Conservation (phyloP, 129 eudicot species). For the Artemisia argyi region DNA sequence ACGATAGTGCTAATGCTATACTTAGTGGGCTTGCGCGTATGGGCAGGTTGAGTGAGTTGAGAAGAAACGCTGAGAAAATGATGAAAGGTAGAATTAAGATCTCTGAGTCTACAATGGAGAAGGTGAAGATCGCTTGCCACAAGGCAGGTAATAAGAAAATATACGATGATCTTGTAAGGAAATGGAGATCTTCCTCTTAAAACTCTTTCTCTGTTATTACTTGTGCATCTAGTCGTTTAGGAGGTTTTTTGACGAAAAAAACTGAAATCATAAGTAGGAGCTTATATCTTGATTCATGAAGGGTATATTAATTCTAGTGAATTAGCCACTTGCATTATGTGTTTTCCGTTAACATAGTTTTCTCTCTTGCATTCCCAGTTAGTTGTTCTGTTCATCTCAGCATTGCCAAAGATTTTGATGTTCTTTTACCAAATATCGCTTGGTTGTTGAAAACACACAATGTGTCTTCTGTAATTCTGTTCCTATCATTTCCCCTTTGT, state of each 20-base stretch:
- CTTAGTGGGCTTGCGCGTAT: constrained; percentile 65
- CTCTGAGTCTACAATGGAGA: constrained; percentile 70
- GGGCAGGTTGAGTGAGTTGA: constrained; percentile 66
- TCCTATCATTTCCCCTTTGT: neutral
- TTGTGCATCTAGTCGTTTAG: constrained; percentile 9
- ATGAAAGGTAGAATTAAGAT: constrained; percentile 51
- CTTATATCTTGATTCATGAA: constrained; percentile 18
- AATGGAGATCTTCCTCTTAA: constrained; percentile 60
- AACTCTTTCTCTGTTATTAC: constrained; percentile 6
- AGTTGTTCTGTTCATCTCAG: neutral
- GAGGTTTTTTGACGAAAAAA: constrained; percentile 3
- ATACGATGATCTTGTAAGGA: constrained; percentile 58
- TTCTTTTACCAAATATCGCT: neutral
- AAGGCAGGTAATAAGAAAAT: constrained; percentile 53
- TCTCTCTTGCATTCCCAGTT: neutral
- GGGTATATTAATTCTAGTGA: neutral
- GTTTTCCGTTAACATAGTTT: neutral
- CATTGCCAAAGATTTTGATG: neutral
- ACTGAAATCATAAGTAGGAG: neutral
- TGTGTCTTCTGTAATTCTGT: neutral
- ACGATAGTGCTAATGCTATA: constrained; percentile 74
- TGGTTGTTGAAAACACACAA: neutral
- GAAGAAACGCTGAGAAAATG: constrained; percentile 59
- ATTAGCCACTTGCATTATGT: neutral
- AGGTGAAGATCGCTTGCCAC: constrained; percentile 46